Percentiles rank a stretch among this genome's conserved stretches.
Conservation (phyloP, 1,284 basidiomycete species). For the Malassezia brasiliensis region DNA sequence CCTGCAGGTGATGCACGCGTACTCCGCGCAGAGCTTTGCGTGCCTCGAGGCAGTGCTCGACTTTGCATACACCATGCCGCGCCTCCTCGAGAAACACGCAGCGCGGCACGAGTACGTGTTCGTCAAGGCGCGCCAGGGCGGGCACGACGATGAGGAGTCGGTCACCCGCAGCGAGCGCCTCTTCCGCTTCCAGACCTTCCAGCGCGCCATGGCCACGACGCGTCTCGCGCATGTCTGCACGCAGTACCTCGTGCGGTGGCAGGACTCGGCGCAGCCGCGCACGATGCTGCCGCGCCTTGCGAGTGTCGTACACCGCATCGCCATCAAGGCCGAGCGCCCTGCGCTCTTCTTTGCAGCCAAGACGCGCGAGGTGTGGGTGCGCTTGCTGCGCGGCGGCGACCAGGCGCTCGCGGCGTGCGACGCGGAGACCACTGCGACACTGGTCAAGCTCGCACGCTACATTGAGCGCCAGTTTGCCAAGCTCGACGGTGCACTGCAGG, state of each 20-base stretch:
- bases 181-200: conserved; percentile 41
- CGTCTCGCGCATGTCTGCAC: conserved; percentile 36
- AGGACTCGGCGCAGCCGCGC: conserved; percentile 25
- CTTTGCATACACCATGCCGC: conserved; percentile 39
- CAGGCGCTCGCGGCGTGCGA: conserved; percentile 20
- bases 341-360: conserved; percentile 30
- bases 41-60: conserved; percentile 37
- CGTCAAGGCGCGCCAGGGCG: conserved; percentile 27
- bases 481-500: conserved; percentile 31
- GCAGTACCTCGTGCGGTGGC: conserved; percentile 35
- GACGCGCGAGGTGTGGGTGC: conserved; percentile 22
- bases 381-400: conserved; percentile 22
- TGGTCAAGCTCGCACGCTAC: conserved; percentile 35
- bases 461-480: conserved; percentile 37
- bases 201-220: conserved; percentile 33
- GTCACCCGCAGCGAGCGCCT: conserved; percentile 26
- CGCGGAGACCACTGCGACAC: conserved; percentile 19
- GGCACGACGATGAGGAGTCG: conserved; percentile 21
- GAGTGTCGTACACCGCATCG: conserved; percentile 37
- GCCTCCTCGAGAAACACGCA: conserved; percentile 41
- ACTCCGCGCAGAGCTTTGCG: conserved; percentile 39
- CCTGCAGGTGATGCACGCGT: conserved; percentile 31
- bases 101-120: conserved; percentile 39
- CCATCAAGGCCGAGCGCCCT: conserved; percentile 33
- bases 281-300: conserved; percentile 36